Percentiles rank a stretch among this genome's conserved stretches.
These are phyloP conservation scores for Magnaporthiopsis poae DNA, from an alignment of 2,329 filamentous ascomycete species.

Conservation along the genomic window DNA sequence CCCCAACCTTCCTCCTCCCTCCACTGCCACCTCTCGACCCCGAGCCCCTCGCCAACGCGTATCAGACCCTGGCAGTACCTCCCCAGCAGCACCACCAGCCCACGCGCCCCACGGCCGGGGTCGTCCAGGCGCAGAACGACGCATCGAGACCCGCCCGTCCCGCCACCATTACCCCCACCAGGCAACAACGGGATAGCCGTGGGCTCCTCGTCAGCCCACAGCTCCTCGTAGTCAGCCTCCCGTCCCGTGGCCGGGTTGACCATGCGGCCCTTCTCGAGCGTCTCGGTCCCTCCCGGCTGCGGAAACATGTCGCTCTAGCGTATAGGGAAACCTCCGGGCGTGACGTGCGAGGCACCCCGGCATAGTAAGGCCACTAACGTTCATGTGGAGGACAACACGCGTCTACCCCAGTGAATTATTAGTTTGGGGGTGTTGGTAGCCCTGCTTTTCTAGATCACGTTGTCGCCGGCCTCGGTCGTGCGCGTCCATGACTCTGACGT, in stretches of 20 bases:
- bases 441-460: too few relatives aligned
- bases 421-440: too few relatives aligned
- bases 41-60: slow-evolving; percentile 30
- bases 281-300: slow-evolving; percentile 23
- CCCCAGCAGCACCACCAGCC: slow-evolving; percentile 45
- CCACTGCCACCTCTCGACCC: slow-evolving; percentile 48
- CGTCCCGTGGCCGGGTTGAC: slow-evolving; percentile 44
- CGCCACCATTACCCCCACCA: background rate
- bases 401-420: too few relatives aligned
- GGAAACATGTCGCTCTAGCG: slow-evolving; percentile 46
- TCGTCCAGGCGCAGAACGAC: slow-evolving; percentile 33
- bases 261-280: slow-evolving; percentile 51
- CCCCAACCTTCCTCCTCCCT: slow-evolving; percentile 23
- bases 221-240: slow-evolving; percentile 52
- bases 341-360: too few relatives aligned
- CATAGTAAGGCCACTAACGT: too few relatives aligned
- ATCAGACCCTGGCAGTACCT: slow-evolving; percentile 47
- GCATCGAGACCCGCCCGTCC: slow-evolving; percentile 16
- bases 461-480: slow-evolving; percentile 17
- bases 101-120: slow-evolving; percentile 26
- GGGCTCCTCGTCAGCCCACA: slow-evolving; percentile 42
- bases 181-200: slow-evolving; percentile 12
- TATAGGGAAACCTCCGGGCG: too few relatives aligned
- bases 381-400: too few relatives aligned
- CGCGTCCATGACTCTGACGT: slow-evolving; percentile 30